A percentile compares a stretch with the other conserved stretches of the same genome.
phyloP scores from a whole-genome alignment of 108 stramenopile species.

The Nannochloropsis salina region DNA sequence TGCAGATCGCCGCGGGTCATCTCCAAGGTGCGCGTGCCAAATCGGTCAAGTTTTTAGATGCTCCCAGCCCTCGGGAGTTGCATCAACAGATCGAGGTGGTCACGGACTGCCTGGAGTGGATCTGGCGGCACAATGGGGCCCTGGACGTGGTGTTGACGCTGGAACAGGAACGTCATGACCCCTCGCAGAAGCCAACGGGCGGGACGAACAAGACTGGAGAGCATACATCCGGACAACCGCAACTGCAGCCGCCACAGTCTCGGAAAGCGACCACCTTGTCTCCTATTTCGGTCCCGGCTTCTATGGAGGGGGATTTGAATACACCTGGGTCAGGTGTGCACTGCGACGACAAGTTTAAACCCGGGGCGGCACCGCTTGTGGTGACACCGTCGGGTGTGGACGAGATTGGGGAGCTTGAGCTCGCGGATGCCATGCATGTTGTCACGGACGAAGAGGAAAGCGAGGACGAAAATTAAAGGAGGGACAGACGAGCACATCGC shows the following conservation, averaged over 20 bases:
- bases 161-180: not conserved
- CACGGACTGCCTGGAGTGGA: conserved; percentile 15
- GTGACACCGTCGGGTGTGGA: not conserved
- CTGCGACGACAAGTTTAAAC: not conserved
- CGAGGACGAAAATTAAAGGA: not conserved
- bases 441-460: not conserved
- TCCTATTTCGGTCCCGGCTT: not conserved
- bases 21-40: not conserved
- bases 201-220: not conserved
- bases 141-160: not conserved
- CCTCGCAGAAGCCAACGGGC: not conserved
- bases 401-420: not conserved
- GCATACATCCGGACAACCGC: not conserved
- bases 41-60: not conserved
- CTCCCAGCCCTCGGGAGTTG: not conserved
- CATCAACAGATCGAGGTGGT: conserved; percentile 8
- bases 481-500: too few relatives aligned
- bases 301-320: not conserved
- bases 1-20: not conserved
- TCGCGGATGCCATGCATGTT: not conserved
- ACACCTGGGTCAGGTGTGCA: not conserved
- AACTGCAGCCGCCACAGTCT: not conserved
- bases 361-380: not conserved
- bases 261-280: not conserved
- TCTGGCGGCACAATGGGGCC: not conserved